These are phyloP conservation scores for Austroboletus novae-zelandiae DNA, from an alignment of 1,284 basidiomycete species.

Conservation along the genomic window DNA sequence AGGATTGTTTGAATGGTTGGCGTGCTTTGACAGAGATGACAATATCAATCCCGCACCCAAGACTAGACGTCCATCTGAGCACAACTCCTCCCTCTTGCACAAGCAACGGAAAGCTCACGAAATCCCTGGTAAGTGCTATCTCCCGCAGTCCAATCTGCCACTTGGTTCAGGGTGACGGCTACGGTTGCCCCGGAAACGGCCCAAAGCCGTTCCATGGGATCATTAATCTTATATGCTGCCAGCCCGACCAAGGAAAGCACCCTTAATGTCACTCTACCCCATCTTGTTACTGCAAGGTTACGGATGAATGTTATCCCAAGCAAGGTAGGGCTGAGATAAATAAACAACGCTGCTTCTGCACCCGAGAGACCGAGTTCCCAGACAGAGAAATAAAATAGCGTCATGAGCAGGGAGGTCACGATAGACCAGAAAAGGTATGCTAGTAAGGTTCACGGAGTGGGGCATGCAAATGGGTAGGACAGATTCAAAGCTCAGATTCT, in stretches of 20 bases:
- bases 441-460: constrained; percentile 31
- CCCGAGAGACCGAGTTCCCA: constrained; percentile 86
- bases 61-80: constrained; percentile 41
- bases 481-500: constrained; percentile 41
- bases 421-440: constrained; percentile 89
- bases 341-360: constrained; percentile 68
- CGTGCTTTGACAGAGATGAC: constrained; percentile 73
- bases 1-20: constrained; percentile 81
- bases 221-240: constrained; percentile 55
- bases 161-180: constrained; percentile 49
- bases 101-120: constrained; percentile 41
- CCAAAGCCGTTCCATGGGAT: constrained; percentile 55
- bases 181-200: constrained; percentile 57
- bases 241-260: constrained; percentile 58
- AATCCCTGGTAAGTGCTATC: constrained; percentile 53
- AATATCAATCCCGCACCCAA: constrained; percentile 66
- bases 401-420: constrained; percentile 78
- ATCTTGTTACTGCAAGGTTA: constrained; percentile 44
- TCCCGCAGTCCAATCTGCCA: constrained; percentile 53
- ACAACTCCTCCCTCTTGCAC: neutral
- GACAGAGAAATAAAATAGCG: constrained; percentile 90
- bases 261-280: constrained; percentile 49
- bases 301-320: constrained; percentile 48
- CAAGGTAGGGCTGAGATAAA: constrained; percentile 65
- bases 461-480: neutral